phyloP scores from a whole-genome alignment of 768 basidiomycete species.

The Lepiota brunneoincarnata region DNA sequence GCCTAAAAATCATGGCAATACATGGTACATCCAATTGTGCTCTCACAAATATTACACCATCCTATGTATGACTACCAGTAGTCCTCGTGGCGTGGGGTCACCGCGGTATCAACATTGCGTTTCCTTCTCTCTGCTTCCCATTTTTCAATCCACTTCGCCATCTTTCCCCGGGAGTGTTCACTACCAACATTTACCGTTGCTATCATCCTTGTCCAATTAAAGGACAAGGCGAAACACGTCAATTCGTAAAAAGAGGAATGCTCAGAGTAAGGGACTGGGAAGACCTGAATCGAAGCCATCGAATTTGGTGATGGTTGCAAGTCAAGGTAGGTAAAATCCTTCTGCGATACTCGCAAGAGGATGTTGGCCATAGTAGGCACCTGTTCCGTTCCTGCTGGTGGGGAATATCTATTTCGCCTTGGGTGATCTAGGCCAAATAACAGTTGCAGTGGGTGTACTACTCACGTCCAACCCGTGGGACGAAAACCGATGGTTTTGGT shows the following conservation, averaged over 20 bases:
- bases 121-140: slow-evolving; percentile 84
- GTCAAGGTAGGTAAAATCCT: slow-evolving; percentile 66
- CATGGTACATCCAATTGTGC: slow-evolving; percentile 21
- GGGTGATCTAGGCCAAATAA: background rate
- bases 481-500: slow-evolving; percentile 76
- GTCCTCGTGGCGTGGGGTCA: slow-evolving; percentile 41
- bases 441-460: slow-evolving; percentile 17
- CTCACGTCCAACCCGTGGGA: slow-evolving; percentile 96
- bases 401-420: slow-evolving; percentile 51
- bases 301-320: slow-evolving; percentile 72
- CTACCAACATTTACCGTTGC: slow-evolving; percentile 91
- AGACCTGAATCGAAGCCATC: slow-evolving; percentile 65
- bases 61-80: slow-evolving; percentile 39
- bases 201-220: slow-evolving; percentile 86
- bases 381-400: slow-evolving; percentile 60
- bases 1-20: slow-evolving; percentile 23
- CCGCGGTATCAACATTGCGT: slow-evolving; percentile 33
- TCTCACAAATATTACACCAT: slow-evolving; percentile 1
- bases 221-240: slow-evolving; percentile 90
- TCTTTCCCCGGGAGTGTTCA: slow-evolving; percentile 72
- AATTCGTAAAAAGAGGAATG: slow-evolving; percentile 95
- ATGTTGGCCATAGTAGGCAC: slow-evolving; percentile 65
- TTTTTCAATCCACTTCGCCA: slow-evolving; percentile 83
- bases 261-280: slow-evolving; percentile 90
- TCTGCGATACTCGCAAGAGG: slow-evolving; percentile 62